Base-by-base conservation (phyloP, 2,329 filamentous ascomycete genomes). In the Ilyonectria sp. region DNA sequence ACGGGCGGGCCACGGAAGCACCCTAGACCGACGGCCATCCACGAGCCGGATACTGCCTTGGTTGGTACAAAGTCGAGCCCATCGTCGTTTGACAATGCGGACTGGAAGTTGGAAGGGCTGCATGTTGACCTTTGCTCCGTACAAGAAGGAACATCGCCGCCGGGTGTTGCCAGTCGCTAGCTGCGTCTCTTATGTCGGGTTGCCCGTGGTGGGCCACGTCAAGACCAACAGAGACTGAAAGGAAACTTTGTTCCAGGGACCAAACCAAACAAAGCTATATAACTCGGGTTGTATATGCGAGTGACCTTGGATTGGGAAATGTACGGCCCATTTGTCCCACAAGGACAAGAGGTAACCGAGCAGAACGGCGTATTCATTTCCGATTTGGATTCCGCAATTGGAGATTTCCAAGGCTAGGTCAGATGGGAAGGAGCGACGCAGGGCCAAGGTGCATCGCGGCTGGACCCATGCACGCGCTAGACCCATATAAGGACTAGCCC, bases 311-410 rank as follows among this genome's bases (percentile, higher is more conserved):
- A 59, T 64, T 33, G 23, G 56, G 46, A 15, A 60, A 43, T 21
- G 26, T 33, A 4, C 35, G n/a, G 15, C 47, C 54, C 52, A 52
- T 55, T 29, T 65, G 37, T 40, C 46, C 49, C 57, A 17, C 60
- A 68, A 65, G 46, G 33, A 69, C 53, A 49, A 52, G 55, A 53
- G 53, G 59, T 52, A 63, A 61, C 40, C 56, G 49, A 65, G 33
- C 53, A 65, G 23, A 54, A 59, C 47, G 35, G 61, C 46, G 43
- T 60, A 46, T 63, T 69, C 69, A 71, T 71, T 71, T 67, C 63
- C 67, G 56, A 66, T 67, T 63, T 60, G 69, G 63, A 65, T 53
- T 57, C 52, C 57, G 29, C 56, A 50, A 29, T 55, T 58, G 40
- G 40, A 33, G 55, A 40, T 47, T 33, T 40, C 31, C 15, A 33